Percentiles rank a stretch among this genome's conserved stretches.
Conservation (phyloP, 148 eudicot species). For the Chenopodium formosanum region DNA sequence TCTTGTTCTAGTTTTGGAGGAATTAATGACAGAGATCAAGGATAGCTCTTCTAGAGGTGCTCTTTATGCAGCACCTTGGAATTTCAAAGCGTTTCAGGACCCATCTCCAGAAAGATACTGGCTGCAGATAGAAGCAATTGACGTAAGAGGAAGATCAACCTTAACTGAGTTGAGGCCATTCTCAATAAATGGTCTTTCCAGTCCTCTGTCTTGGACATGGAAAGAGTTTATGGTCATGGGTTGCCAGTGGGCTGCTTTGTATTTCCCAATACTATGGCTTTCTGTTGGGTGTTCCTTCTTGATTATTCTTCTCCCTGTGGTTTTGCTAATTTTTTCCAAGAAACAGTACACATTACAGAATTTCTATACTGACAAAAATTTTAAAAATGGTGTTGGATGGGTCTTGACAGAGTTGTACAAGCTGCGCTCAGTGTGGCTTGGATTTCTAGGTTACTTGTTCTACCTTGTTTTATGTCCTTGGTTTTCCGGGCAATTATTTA, state of each 20-base stretch:
- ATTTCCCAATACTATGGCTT: conserved; percentile 63
- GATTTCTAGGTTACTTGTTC: conserved; percentile 49
- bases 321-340: conserved; percentile 35
- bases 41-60: conserved; percentile 44
- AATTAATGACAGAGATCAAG: conserved; percentile 48
- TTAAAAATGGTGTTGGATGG: conserved; percentile 54
- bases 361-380: conserved; percentile 48
- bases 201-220: conserved; percentile 73
- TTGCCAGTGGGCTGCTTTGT: conserved; percentile 77
- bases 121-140: conserved; percentile 78
- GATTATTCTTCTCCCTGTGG: conserved; percentile 54
- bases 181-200: conserved; percentile 57
- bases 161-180: conserved; percentile 64
- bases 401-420: conserved; percentile 49
- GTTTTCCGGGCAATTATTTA: conserved; percentile 66
- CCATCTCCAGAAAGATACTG: conserved; percentile 70
- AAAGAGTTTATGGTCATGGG: conserved; percentile 90
- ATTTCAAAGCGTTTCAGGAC: conserved; percentile 69
- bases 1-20: conserved; percentile 52
- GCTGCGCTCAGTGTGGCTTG: conserved; percentile 52
- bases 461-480: conserved; percentile 81
- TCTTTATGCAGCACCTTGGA: conserved; percentile 65
- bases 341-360: conserved; percentile 47
- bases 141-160: conserved; percentile 53
- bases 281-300: conserved; percentile 38